Evolutionary conservation across 1,139 yeast species (phyloP).

Genomic region (Candida labiduridarum): DNA sequence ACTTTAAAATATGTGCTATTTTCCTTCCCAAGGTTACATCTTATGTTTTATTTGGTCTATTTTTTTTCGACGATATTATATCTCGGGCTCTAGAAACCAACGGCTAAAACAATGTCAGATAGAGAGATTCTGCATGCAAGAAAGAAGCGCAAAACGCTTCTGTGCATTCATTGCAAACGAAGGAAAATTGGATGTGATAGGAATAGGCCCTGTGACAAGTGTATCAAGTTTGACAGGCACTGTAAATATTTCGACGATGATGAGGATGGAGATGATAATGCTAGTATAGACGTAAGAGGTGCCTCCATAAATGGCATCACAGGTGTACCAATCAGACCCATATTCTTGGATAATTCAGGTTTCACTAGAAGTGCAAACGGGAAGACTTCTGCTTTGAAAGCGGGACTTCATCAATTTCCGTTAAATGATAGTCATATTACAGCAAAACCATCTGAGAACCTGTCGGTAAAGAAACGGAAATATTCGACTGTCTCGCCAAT

Average conservation of each 20-base stretch:
- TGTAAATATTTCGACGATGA: slow-evolving; percentile 26
- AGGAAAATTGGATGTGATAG: slow-evolving; percentile 41
- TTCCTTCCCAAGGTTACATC: too few relatives aligned
- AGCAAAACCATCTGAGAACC: too few relatives aligned
- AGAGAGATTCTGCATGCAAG: neutral
- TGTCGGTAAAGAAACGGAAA: neutral
- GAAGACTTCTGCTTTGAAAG: too few relatives aligned
- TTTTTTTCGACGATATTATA: neutral
- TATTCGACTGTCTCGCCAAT: neutral
- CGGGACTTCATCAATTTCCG: too few relatives aligned
- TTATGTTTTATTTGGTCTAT: neutral
- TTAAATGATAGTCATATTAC: too few relatives aligned
- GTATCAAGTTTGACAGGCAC: slow-evolving; percentile 25
- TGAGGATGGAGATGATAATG: neutral
- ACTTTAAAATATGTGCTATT: too few relatives aligned
- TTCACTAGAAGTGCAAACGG: too few relatives aligned
- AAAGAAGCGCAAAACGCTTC: neutral
- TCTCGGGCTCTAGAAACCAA: neutral
- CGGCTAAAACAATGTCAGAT: too few relatives aligned
- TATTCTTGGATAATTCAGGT: too few relatives aligned
- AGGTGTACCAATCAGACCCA: too few relatives aligned
- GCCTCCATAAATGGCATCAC: too few relatives aligned
- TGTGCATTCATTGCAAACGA: slow-evolving; percentile 40
- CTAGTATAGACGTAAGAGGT: too few relatives aligned
- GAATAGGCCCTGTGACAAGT: slow-evolving; percentile 31